phyloP scores from a whole-genome alignment of 495 filamentous ascomycete species.

The Tuber melanosporum region DNA sequence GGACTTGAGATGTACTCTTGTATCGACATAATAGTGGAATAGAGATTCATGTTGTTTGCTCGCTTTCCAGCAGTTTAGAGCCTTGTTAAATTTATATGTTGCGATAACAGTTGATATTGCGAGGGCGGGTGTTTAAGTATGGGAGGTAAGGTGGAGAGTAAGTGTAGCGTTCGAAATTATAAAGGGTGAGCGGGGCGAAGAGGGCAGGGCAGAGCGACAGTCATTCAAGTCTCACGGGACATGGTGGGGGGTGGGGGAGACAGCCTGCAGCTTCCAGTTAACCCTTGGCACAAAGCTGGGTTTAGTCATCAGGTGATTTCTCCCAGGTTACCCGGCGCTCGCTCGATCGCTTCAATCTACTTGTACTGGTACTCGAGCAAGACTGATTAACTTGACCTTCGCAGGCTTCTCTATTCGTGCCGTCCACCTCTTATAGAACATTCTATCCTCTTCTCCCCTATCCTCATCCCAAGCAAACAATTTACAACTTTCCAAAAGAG shows the following conservation, averaged over 20 bases:
- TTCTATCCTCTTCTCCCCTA: neutral
- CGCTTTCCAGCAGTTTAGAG: neutral
- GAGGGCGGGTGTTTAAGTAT: neutral
- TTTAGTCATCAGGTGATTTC: neutral
- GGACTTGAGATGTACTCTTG: constrained; percentile 85
- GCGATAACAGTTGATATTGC: neutral
- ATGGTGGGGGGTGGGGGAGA: neutral
- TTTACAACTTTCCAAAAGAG: neutral
- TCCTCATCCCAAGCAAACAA: neutral
- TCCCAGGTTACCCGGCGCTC: constrained; percentile 14
- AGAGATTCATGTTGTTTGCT: constrained; percentile 45
- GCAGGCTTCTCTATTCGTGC: neutral
- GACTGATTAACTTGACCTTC: constrained; percentile 1
- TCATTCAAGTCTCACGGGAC: neutral
- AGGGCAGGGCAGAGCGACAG: neutral
- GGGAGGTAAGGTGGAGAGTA: neutral
- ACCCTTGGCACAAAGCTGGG: neutral
- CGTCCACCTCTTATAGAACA: neutral
- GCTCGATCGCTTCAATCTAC: neutral
- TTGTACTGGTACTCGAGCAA: neutral
- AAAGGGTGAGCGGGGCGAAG: neutral
- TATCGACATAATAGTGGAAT: constrained; percentile 74
- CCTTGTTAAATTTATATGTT: neutral
- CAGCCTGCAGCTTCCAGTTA: neutral
- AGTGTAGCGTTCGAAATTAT: neutral